phyloP scores from a whole-genome alignment of 2,329 filamentous ascomycete genomes.

The Onygenales sp. region DNA sequence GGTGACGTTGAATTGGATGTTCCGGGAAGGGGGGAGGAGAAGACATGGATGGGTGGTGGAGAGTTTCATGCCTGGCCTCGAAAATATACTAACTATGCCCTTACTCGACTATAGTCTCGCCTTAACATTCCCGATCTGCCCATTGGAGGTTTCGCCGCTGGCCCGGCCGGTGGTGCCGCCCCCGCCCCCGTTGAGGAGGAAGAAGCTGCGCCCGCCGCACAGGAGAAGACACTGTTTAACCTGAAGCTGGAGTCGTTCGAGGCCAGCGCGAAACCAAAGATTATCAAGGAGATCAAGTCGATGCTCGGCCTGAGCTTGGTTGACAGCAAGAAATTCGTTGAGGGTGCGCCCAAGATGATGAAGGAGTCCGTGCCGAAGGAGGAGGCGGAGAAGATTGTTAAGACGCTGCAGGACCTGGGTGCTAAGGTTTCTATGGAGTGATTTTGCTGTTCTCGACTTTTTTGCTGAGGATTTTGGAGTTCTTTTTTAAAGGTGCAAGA shows the following conservation, averaged over 20 bases:
- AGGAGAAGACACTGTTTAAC: slow-evolving; percentile 95
- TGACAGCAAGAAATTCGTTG: slow-evolving; percentile 99
- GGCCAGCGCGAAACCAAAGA: slow-evolving; percentile 82
- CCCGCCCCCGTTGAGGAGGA: slow-evolving; percentile 59
- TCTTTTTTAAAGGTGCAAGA: background rate
- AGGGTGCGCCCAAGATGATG: slow-evolving; percentile 95
- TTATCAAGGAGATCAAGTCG: slow-evolving; percentile 99
- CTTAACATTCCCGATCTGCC: slow-evolving; percentile 98
- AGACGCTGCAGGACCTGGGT: slow-evolving; percentile 85
- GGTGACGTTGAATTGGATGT: background rate
- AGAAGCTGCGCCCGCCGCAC: slow-evolving; percentile 77
- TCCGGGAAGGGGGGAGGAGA: background rate
- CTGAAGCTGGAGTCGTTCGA: slow-evolving; percentile 91
- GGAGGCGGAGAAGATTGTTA: slow-evolving; percentile 97
- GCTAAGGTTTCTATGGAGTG: slow-evolving; percentile 89
- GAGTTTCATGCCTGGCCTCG: background rate
- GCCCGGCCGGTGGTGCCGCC: slow-evolving; percentile 48
- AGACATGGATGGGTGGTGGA: too few relatives aligned
- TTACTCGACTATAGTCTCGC: slow-evolving; percentile 53
- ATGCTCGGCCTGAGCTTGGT: slow-evolving; percentile 92
- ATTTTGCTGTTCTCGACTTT: slow-evolving; percentile 12
- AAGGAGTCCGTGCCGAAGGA: slow-evolving; percentile 99
- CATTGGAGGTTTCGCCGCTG: slow-evolving; percentile 74
- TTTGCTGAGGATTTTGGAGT: background rate
- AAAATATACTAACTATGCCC: background rate